Percentiles rank a stretch among this genome's conserved stretches.
Evolutionary conservation across 1,284 basidiomycete species (phyloP).

Genomic region (Salmacisia buchloeana): DNA sequence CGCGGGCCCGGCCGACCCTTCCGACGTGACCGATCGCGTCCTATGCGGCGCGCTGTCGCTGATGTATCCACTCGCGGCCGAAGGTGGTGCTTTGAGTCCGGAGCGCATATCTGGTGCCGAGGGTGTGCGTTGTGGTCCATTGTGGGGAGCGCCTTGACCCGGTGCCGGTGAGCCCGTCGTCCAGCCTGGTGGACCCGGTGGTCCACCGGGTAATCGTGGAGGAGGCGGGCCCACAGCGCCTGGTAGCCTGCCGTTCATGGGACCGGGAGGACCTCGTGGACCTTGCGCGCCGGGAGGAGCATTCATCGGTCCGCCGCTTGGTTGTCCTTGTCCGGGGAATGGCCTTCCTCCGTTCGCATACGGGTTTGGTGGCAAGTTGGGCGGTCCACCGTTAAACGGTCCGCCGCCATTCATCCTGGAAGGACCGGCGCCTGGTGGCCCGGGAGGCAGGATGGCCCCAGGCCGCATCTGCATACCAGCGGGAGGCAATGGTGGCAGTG

Average conservation of each 20-base stretch:
- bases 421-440: no score
- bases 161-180: constrained; percentile 4
- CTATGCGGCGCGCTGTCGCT: background rate
- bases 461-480: no score
- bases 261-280: background rate
- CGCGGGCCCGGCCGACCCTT: constrained; percentile 1
- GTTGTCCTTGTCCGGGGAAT: background rate
- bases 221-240: constrained; percentile 10
- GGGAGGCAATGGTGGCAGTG: no score
- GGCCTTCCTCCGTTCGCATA: constrained; percentile 11
- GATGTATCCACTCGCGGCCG: background rate
- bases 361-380: constrained; percentile 12
- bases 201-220: constrained; percentile 8
- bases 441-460: no score
- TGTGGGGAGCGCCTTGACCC: constrained; percentile 12
- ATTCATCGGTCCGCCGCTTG: no score
- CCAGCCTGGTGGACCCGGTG: background rate
- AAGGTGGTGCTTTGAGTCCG: background rate
- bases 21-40: constrained; percentile 9
- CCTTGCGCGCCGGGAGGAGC: no score
- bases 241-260: constrained; percentile 11
- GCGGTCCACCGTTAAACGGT: no score
- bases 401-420: no score
- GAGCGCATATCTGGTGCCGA: constrained; percentile 1
- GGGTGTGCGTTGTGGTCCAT: constrained; percentile 7